Evolutionary conservation across 2,329 filamentous ascomycete genomes (phyloP).

Genomic region (Chrysosporium queenslandicum): DNA sequence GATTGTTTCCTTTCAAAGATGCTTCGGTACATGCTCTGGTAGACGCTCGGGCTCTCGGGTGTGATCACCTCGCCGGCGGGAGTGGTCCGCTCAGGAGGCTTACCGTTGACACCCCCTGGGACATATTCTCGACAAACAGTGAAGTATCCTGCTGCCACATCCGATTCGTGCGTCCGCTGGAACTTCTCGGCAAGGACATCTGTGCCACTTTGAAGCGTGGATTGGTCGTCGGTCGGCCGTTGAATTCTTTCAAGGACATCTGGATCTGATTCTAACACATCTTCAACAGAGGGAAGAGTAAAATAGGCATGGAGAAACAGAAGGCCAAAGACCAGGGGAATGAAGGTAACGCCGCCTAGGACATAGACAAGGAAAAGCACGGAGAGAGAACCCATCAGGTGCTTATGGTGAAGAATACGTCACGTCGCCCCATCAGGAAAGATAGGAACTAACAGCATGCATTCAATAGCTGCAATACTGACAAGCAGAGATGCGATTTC

Average conservation of each 20-base stretch:
- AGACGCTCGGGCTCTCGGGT: constrained; percentile 80
- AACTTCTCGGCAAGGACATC: constrained; percentile 51
- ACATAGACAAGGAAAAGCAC: constrained; percentile 66
- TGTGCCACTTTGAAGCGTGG: constrained; percentile 52
- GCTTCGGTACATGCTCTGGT: constrained; percentile 95
- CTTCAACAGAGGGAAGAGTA: constrained; percentile 45
- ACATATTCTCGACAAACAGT: constrained; percentile 91
- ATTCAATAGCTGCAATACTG: neutral
- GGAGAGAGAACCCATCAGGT: constrained; percentile 37
- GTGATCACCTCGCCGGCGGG: constrained; percentile 69
- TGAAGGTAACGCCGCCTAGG: constrained; percentile 76
- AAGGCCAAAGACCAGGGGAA: constrained; percentile 58
- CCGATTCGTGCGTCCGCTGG: constrained; percentile 54
- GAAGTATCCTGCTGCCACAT: constrained; percentile 84
- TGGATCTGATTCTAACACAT: neutral
- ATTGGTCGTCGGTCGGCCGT: constrained; percentile 55
- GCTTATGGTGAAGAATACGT: constrained; percentile 1
- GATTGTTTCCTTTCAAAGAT: constrained; percentile 74
- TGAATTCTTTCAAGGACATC: constrained; percentile 25
- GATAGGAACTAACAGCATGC: neutral
- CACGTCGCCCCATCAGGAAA: constrained; percentile 12
- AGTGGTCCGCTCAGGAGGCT: constrained; percentile 76
- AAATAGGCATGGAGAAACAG: constrained; percentile 59
- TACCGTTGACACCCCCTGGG: constrained; percentile 82
- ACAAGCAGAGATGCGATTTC: neutral